These are phyloP conservation scores for Cylindrodendrum hubeiense DNA, from an alignment of 2,329 filamentous ascomycete genomes.

Conservation along the genomic window DNA sequence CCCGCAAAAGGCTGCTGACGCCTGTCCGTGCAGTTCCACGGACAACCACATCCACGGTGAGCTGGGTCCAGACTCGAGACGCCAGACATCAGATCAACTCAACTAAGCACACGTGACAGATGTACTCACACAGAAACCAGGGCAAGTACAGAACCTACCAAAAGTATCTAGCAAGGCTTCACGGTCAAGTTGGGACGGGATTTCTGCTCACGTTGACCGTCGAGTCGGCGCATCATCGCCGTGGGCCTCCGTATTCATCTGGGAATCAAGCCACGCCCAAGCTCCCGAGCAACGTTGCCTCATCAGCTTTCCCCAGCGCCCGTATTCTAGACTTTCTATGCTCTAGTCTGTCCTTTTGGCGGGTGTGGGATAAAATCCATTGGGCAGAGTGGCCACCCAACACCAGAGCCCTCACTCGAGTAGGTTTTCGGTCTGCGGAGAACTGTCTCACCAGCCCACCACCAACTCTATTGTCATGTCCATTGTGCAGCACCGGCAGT, in stretches of 20 bases:
- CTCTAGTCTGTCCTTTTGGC: background rate
- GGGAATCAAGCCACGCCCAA: background rate
- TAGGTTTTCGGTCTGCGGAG: background rate
- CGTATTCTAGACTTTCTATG: background rate
- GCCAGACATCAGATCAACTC: too few species aligned
- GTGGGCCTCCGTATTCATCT: background rate
- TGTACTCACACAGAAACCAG: background rate
- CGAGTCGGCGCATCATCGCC: background rate
- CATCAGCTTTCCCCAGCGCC: background rate
- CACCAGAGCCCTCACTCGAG: background rate
- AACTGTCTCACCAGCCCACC: background rate
- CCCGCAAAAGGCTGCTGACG: background rate
- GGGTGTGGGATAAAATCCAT: too few species aligned
- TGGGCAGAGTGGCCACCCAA: background rate
- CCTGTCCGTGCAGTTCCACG: background rate
- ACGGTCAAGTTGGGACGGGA: background rate
- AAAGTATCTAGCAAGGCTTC: background rate
- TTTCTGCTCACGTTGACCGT: background rate
- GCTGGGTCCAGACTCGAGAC: background rate
- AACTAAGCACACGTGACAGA: background rate
- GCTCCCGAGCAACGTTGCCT: background rate
- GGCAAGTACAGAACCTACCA: background rate
- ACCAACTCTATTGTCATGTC: background rate
- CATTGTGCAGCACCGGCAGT: background rate
- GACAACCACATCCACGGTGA: background rate